Evolutionary conservation across 2,329 filamentous ascomycete species (phyloP), one percentile per base, ranked within the genome.

Genomic region (Corynespora cassiicola): DNA sequence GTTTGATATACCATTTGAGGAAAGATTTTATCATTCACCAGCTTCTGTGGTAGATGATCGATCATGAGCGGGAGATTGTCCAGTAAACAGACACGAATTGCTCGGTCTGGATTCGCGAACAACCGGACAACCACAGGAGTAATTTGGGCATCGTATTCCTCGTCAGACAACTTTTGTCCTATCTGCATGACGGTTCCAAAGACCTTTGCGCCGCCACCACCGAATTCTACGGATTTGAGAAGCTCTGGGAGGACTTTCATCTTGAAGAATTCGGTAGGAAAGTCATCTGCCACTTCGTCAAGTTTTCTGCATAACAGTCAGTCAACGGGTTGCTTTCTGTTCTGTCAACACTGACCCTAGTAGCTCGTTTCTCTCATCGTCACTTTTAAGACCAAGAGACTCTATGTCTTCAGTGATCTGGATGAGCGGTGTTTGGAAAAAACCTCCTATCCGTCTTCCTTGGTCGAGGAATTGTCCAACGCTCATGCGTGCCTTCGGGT

Each of bases 151-250:
- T 95, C 88, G 65, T 95, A 99, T 65, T 99, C 94, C 7, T 97
- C 94, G 45, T 86, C 86, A 2, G 88, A 83, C 25, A 99, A 75
- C 62, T 96, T 97, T 6, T 84, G 76, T 4, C 90, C 84, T 54
- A 99, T 96, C 62, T 95, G 95, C 75, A 97, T 84, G 25, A 96
- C 88, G 2, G 95, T 84, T 1, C 79, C 74, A 43, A 99, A 88
- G 1, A 95, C 91, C 61, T 95, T 95, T 0, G 92, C 88, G 0
- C 94, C 94, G 18, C 94, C 94, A 8, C 92, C 94, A 6, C 94
- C 94, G 66, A 96, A 99, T 61, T 99, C 94, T n/a, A 97, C 90
- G 0, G 91, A 96, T 64, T 97, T 99, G n/a, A 99, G 78, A 19
- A 99, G 75, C 63, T 99, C 94, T 0, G 94, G 94, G 7, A 99